These are phyloP conservation scores for Arctostaphylos glauca DNA, from an alignment of 148 eudicot species.

Conservation along the genomic window DNA sequence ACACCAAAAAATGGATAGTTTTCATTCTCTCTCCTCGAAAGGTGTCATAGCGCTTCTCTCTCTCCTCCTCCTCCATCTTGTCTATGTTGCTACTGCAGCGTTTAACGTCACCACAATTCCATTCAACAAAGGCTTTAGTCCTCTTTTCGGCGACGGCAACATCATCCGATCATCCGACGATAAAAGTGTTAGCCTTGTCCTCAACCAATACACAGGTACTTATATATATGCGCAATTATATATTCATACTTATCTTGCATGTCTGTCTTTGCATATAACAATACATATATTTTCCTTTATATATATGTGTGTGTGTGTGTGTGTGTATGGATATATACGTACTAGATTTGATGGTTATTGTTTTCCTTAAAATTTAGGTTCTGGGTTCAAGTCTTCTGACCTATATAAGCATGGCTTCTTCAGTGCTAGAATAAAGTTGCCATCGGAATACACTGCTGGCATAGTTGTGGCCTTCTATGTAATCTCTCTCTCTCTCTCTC, in stretches of 20 bases:
- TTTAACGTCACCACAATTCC: slow-evolving; percentile 27
- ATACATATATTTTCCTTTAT: too few relatives aligned
- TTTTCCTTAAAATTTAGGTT: slow-evolving; percentile 25
- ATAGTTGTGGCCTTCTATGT: slow-evolving; percentile 59
- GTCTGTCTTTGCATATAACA: too few relatives aligned
- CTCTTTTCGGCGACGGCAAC: slow-evolving; percentile 42
- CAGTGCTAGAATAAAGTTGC: slow-evolving; percentile 56
- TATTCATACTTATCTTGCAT: too few relatives aligned
- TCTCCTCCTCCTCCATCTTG: slow-evolving; percentile 10
- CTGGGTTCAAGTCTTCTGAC: slow-evolving; percentile 52
- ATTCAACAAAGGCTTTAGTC: slow-evolving; percentile 38
- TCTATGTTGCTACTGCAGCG: slow-evolving; percentile 8
- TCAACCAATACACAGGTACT: slow-evolving; percentile 48
- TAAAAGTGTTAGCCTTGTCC: slow-evolving; percentile 38
- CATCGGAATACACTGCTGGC: slow-evolving; percentile 54
- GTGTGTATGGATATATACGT: too few relatives aligned
- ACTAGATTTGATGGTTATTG: too few relatives aligned
- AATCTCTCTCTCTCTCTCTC: background rate
- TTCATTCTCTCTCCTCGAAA: slow-evolving; percentile 20
- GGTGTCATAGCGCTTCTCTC: slow-evolving; percentile 16
- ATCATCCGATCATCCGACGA: slow-evolving; percentile 39
- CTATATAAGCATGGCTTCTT: slow-evolving; percentile 50
- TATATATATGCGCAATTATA: background rate
- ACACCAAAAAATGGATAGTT: slow-evolving; percentile 5
- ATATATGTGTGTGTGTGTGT: too few relatives aligned